Percentiles rank a stretch among this genome's conserved stretches.
Evolutionary conservation across 2,329 filamentous ascomycete species (phyloP).

Genomic region (Colletotrichum sp.): DNA sequence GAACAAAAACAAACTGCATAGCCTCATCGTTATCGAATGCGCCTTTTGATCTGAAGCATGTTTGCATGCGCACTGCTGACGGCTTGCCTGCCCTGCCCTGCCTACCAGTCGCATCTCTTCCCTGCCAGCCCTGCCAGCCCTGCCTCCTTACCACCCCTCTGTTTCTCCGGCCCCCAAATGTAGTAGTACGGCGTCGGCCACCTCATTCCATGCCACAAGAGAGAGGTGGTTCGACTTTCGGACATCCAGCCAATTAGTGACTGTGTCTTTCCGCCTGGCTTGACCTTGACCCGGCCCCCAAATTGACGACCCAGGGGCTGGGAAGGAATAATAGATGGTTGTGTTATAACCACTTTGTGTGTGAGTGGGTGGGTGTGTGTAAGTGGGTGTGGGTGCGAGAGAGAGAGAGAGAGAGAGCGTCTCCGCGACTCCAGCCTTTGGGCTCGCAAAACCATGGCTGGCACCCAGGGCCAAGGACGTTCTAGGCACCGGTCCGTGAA

Average conservation of each 20-base stretch:
- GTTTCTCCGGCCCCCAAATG: not conserved
- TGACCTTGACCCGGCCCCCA: not conserved
- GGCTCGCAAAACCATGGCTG: not conserved
- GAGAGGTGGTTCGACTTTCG: not conserved
- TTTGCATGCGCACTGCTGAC: not conserved
- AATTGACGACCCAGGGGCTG: not conserved
- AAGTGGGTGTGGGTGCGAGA: not conserved
- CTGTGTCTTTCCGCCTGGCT: not conserved
- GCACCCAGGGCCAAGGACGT: not conserved
- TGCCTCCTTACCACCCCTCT: not conserved
- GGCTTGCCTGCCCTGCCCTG: not conserved
- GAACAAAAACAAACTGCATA: not conserved
- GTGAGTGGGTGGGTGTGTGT: not conserved
- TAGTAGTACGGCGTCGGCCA: not conserved
- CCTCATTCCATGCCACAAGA: not conserved
- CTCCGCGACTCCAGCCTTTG: not conserved
- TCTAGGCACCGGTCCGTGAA: not conserved
- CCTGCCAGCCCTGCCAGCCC: not conserved
- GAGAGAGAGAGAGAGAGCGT: not conserved
- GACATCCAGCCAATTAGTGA: not conserved
- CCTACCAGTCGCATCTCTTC: not conserved
- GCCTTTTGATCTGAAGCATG: not conserved
- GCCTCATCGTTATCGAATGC: not conserved
- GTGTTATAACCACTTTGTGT: not conserved
- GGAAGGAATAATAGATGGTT: not conserved